These are phyloP conservation scores for Blastomyces silverae DNA, from an alignment of 2,329 filamentous ascomycete genomes.

Conservation along the genomic window DNA sequence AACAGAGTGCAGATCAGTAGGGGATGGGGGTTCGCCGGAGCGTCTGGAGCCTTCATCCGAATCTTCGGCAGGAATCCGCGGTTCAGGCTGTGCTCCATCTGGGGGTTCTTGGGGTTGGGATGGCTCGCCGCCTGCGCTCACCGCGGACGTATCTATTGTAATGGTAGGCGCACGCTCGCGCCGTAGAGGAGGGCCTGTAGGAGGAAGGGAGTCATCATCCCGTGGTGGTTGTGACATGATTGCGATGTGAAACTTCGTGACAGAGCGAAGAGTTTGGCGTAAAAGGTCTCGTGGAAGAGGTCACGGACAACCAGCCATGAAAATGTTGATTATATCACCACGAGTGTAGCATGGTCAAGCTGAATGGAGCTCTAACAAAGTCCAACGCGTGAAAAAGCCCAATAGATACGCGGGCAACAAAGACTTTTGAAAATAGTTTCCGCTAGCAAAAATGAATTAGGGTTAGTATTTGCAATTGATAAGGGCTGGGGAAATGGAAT, in stretches of 20 bases:
- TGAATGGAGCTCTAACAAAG: not conserved
- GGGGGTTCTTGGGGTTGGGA: constrained; percentile 32
- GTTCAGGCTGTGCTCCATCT: constrained; percentile 32
- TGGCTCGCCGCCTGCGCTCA: constrained; percentile 37
- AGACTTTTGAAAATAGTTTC: not conserved
- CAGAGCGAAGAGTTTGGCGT: not conserved
- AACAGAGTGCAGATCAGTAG: constrained; percentile 48
- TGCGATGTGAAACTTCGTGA: not conserved
- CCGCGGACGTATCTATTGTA: constrained; percentile 52
- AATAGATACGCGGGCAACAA: not conserved
- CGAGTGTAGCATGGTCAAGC: constrained; percentile 5
- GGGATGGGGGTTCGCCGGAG: constrained; percentile 33
- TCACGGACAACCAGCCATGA: constrained; percentile 4
- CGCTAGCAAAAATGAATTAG: not conserved
- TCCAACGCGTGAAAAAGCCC: constrained; percentile 1
- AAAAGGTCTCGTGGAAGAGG: not conserved
- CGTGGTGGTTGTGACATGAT: constrained; percentile 30
- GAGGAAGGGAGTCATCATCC: constrained; percentile 27
- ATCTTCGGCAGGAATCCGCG: constrained; percentile 36
- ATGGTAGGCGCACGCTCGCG: constrained; percentile 48
- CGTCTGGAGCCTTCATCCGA: constrained; percentile 30
- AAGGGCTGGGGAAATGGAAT: not conserved
- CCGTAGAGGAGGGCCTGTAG: constrained; percentile 31
- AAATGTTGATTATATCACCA: not conserved
- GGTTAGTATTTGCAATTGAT: not conserved